These are phyloP conservation scores for Aspergillus carlsbadensis DNA, from an alignment of 495 filamentous ascomycete species.

Conservation along the genomic window DNA sequence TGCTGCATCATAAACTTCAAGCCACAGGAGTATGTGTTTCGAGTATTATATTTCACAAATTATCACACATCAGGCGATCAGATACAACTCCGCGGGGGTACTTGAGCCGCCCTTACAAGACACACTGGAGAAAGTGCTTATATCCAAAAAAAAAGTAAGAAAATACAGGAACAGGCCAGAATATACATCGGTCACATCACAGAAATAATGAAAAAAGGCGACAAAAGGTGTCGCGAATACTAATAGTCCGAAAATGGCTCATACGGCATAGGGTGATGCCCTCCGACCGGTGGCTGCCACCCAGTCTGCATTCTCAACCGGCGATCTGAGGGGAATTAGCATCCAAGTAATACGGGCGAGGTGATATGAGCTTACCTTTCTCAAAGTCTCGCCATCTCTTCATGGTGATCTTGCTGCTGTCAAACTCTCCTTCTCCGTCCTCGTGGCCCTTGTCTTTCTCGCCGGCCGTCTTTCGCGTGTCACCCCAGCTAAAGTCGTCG, in stretches of 20 bases:
- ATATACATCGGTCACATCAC: conserved; percentile 7
- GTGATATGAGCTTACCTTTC: conserved; percentile 51
- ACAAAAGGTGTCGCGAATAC: background rate
- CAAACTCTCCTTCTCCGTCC: conserved; percentile 93
- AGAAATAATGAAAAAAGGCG: background rate
- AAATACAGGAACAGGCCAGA: background rate
- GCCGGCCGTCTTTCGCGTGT: conserved; percentile 92
- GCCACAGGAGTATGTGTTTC: background rate
- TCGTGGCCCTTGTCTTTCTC: conserved; percentile 84
- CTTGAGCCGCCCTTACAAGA: background rate
- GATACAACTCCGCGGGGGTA: background rate
- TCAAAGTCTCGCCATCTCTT: conserved; percentile 98
- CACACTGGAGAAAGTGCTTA: background rate
- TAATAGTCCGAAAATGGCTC: conserved; percentile 22
- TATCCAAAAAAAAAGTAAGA: conserved; percentile 7
- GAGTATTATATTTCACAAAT: conserved; percentile 5
- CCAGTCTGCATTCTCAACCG: conserved; percentile 21
- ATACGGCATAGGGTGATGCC: conserved; percentile 16
- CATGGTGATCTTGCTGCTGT: conserved; percentile 98
- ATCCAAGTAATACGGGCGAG: background rate
- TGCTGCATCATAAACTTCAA: background rate
- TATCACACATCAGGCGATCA: background rate
- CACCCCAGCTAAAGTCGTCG: conserved; percentile 99
- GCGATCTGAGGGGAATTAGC: conserved; percentile 19
- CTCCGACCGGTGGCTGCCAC: conserved; percentile 17